These are phyloP conservation scores for Croton setiger DNA, from an alignment of 441 rosid species.

Conservation along the genomic window DNA sequence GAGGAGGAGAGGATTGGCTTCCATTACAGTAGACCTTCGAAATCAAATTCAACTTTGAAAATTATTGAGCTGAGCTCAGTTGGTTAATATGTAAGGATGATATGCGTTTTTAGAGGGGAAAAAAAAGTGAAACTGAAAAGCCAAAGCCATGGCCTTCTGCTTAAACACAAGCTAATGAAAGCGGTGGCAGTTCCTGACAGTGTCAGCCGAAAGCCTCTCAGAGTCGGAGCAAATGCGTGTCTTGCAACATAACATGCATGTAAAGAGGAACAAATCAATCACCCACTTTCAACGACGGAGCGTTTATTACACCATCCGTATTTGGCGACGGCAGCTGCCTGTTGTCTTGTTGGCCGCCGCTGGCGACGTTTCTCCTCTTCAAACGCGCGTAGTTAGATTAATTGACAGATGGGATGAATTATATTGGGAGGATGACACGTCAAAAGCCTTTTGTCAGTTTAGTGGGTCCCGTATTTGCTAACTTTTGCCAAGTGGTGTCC, in stretches of 20 bases:
- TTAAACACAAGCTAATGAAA: constrained; percentile 18
- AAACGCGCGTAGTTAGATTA: constrained; percentile 22
- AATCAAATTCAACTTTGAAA: no score
- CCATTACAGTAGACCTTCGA: constrained; percentile 5
- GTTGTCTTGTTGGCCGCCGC: no score
- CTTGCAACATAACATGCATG: constrained; percentile 6
- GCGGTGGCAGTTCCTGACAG: constrained; percentile 37
- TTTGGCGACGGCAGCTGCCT: no score
- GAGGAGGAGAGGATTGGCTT: background rate
- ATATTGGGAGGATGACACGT: constrained; percentile 14
- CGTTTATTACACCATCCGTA: constrained; percentile 9
- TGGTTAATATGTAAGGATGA: no score
- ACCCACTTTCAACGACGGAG: background rate
- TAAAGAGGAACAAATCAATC: no score
- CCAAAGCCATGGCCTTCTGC: background rate
- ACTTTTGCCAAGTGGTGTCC: constrained; percentile 7
- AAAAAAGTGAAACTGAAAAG: constrained; percentile 10
- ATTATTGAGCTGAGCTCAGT: background rate
- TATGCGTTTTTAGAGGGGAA: no score
- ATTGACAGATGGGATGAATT: constrained; percentile 12
- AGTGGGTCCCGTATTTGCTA: constrained; percentile 3
- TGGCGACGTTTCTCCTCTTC: background rate
- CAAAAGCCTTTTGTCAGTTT: background rate
- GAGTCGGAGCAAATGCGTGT: constrained; percentile 15
- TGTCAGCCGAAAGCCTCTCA: constrained; percentile 15